These are phyloP conservation scores for Cochlearia excelsa DNA, from an alignment of 345 rosid species.

Conservation along the genomic window DNA sequence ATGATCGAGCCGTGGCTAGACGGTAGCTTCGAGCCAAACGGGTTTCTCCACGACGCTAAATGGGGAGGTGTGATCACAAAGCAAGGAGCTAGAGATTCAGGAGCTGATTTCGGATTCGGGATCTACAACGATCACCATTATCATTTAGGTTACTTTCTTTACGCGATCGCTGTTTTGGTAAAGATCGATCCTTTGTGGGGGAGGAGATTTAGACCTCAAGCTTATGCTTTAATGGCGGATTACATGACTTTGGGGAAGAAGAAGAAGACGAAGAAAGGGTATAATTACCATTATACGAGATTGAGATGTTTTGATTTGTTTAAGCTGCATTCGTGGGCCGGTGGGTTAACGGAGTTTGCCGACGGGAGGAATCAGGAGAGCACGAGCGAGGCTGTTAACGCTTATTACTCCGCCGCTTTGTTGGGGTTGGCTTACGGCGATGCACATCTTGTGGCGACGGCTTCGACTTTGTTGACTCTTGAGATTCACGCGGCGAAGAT, in stretches of 20 bases:
- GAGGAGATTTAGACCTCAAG: slow-evolving; percentile 69
- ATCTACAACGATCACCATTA: slow-evolving; percentile 76
- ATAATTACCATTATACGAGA: slow-evolving; percentile 54
- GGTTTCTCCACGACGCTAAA: slow-evolving; percentile 68
- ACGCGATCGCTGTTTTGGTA: slow-evolving; percentile 79
- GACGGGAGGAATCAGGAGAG: slow-evolving; percentile 94
- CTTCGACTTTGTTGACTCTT: slow-evolving; percentile 62
- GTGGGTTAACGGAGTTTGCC: slow-evolving; percentile 77
- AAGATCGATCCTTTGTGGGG: slow-evolving; percentile 91
- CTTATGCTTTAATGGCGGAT: slow-evolving; percentile 78
- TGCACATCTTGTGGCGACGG: slow-evolving; percentile 57
- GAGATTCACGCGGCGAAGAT: slow-evolving; percentile 87
- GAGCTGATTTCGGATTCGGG: slow-evolving; percentile 89
- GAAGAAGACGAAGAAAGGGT: slow-evolving; percentile 20
- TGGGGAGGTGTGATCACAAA: slow-evolving; percentile 89
- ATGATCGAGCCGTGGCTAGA: slow-evolving; percentile 85
- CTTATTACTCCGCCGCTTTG: slow-evolving; percentile 85
- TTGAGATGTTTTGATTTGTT: slow-evolving; percentile 86
- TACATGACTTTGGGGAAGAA: slow-evolving; percentile 60
- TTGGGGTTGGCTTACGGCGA: slow-evolving; percentile 95
- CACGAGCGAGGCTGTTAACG: slow-evolving; percentile 91
- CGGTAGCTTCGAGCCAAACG: slow-evolving; percentile 68
- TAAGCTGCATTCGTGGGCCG: slow-evolving; percentile 95
- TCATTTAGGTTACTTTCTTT: slow-evolving; percentile 86
- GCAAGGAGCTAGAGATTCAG: slow-evolving; percentile 58